Evolutionary conservation across 2,329 filamentous ascomycete species (phyloP).

Genomic region (Hypomyces perniciosus): DNA sequence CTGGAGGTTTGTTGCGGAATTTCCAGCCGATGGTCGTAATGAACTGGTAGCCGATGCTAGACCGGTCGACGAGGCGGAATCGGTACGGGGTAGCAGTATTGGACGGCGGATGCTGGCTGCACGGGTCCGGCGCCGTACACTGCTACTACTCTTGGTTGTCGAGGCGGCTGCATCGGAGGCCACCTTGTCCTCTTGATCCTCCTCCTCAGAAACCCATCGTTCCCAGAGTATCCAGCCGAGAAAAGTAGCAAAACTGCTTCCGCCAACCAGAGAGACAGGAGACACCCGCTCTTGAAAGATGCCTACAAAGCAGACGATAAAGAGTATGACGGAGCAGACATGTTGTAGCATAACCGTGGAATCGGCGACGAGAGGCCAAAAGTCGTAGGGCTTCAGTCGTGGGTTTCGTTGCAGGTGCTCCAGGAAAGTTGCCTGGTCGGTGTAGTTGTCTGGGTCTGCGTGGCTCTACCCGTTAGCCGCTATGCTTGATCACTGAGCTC

Average conservation of each 20-base stretch:
- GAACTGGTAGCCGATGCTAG: constrained; percentile 20
- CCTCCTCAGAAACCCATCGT: constrained; percentile 73
- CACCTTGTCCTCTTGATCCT: constrained; percentile 41
- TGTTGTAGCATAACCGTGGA: constrained; percentile 97
- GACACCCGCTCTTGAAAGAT: constrained; percentile 86
- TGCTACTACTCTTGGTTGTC: constrained; percentile 29
- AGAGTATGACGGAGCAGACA: constrained; percentile 89
- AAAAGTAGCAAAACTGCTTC: constrained; percentile 75
- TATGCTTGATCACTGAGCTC: background rate
- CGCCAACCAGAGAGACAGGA: constrained; percentile 81
- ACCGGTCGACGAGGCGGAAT: constrained; percentile 21
- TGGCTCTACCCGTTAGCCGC: constrained; percentile 11
- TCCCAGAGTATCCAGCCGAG: constrained; percentile 90
- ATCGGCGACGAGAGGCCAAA: constrained; percentile 93
- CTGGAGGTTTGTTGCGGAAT: constrained; percentile 41
- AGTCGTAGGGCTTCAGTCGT: constrained; percentile 89
- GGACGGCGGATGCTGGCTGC: constrained; percentile 34
- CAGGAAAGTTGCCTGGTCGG: constrained; percentile 92
- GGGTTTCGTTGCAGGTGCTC: constrained; percentile 94
- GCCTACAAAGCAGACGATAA: constrained; percentile 86
- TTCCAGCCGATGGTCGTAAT: constrained; percentile 33
- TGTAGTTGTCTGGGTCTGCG: constrained; percentile 94
- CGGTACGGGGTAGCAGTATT: constrained; percentile 22
- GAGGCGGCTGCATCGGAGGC: constrained; percentile 29
- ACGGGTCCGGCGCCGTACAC: constrained; percentile 27